Evolutionary conservation across 305 asterid species (phyloP), one percentile per base, ranked within the genome.

Genomic region (Ilex paraguariensis): DNA sequence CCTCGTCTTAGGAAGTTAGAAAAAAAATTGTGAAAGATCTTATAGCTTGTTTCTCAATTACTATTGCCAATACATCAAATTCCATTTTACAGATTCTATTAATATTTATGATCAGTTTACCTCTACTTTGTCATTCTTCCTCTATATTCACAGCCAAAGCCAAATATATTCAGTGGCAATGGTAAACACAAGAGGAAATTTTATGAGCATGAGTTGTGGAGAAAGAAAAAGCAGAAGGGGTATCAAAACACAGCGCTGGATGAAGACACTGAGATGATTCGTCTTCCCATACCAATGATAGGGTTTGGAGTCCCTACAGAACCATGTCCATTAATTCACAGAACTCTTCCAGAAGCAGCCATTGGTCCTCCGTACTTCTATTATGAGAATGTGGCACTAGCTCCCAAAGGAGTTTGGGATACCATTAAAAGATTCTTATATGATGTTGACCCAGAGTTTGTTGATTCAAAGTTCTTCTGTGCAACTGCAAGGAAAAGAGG

Each of bases 321-420:
- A 17, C n/a, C 61, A 15, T 28, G 40, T 4, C 21, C 65, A 40
- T 5, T 0, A 36, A 4, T 72, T 30, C 55, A 62, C 5, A 88
- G 95, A 48, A 70, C 67, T 44, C 64, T 93, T 54, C 88, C 97
- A 0, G 84, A 81, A 54, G 57, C 51, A n/a, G 94, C 94, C 0
- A 59, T 55, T 55, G 99, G 92, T 0, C 96, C 95, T 0, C 99
- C 97, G 0, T 93, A 54, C 60, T 93, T 93, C 59, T 93, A 93
- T 31, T 93, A 93, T 11, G 99, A 93, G 61, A 93, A 90, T 54
- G 96, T 93, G 6, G 99, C 99, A 14, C 76, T 90, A 3, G 85
- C 98, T 12, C 98, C 98, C 0, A 90, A 93, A 73, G 97, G 97
- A 3, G 98, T 83, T 1, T 93, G 99, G 99, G 97, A 86, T 65